A percentile compares a stretch with the other conserved stretches of the same genome.
phyloP scores from a whole-genome alignment of 495 filamentous ascomycete species.

The Hyaloscypha hepaticicola region DNA sequence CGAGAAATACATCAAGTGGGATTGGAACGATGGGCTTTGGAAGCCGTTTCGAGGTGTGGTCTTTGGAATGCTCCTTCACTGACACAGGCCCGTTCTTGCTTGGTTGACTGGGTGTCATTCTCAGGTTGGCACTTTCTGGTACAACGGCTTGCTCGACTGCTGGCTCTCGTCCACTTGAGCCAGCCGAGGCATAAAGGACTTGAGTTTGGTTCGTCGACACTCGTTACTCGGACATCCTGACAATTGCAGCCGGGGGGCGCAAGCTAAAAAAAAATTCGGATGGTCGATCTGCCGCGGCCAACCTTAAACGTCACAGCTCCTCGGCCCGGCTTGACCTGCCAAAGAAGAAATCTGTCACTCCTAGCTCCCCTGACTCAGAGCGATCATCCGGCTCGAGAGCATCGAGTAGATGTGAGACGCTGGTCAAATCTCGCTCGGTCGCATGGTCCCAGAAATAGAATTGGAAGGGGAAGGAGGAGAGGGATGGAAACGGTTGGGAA shows the following conservation, averaged over 20 bases:
- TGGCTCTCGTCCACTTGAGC: neutral
- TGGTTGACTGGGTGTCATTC: neutral
- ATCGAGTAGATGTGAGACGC: constrained; percentile 11
- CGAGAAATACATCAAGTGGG: neutral
- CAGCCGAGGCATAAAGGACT: neutral
- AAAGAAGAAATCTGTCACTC: neutral
- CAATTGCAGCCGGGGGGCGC: neutral
- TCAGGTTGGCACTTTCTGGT: neutral
- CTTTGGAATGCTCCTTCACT: neutral
- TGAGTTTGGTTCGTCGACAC: neutral
- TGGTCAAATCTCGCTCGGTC: constrained; percentile 10
- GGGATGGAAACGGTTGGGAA: constrained; percentile 2
- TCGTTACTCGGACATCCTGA: neutral
- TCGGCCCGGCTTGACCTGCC: neutral
- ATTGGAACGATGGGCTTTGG: neutral
- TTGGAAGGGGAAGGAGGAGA: neutral
- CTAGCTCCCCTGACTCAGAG: neutral
- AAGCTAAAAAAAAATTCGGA: neutral
- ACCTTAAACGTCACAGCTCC: neutral
- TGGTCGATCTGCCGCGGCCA: constrained; percentile 3
- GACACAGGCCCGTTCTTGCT: neutral
- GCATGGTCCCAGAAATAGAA: constrained; percentile 14
- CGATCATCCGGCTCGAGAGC: neutral
- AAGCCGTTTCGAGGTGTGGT: neutral
- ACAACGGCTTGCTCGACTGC: neutral